Conservation (phyloP, 805 yeast species). For the Yamadazyma sp. region DNA sequence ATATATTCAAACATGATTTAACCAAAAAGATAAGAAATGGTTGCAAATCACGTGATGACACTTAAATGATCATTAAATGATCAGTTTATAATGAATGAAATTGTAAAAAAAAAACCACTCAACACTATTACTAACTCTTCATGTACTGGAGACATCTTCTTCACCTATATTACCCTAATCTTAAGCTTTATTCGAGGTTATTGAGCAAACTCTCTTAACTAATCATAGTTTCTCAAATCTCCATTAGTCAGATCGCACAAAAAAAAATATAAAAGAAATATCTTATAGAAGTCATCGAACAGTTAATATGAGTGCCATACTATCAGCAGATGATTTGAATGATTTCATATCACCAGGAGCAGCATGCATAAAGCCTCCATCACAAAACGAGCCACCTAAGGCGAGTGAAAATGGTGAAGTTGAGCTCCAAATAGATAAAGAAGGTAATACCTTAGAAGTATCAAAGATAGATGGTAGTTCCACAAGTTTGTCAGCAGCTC, state of each 20-base stretch:
- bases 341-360: conserved; percentile 93
- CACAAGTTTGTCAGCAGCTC: conserved; percentile 67
- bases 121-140: no score
- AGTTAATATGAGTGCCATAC: conserved; percentile 81
- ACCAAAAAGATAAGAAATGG: no score
- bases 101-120: no score
- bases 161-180: no score
- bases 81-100: no score
- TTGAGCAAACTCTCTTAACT: no score
- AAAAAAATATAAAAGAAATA: not conserved
- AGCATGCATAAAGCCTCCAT: conserved; percentile 83
- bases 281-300: no score
- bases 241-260: not conserved
- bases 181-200: no score
- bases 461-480: conserved; percentile 54
- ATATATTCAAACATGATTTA: no score
- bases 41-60: no score
- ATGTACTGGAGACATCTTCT: no score
- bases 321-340: conserved; percentile 87
- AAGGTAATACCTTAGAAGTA: conserved; percentile 67
- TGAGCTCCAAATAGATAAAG: conserved; percentile 57
- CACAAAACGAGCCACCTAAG: conserved; percentile 19
- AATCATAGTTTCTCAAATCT: not conserved
- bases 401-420: conserved; percentile 29
- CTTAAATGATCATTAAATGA: no score